These are phyloP conservation scores for Cercophora samala DNA, from an alignment of 495 filamentous ascomycete species.

Conservation along the genomic window DNA sequence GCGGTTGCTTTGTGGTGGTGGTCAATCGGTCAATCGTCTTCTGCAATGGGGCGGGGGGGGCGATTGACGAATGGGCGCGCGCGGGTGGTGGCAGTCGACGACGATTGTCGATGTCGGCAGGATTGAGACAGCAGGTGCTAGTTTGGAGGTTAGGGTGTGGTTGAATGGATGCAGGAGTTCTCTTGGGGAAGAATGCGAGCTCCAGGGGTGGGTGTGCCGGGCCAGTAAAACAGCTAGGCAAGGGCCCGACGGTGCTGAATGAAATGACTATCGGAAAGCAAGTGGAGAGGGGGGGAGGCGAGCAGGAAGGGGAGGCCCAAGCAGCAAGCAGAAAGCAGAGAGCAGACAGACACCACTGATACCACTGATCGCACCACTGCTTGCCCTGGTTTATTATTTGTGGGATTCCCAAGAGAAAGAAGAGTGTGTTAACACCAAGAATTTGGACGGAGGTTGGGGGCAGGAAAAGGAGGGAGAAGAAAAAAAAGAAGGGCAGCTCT, in stretches of 20 bases:
- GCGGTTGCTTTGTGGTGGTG: constrained; percentile 19
- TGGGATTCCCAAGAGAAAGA: neutral
- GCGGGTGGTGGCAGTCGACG: constrained; percentile 20
- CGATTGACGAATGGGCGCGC: constrained; percentile 24
- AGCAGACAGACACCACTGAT: too few species aligned
- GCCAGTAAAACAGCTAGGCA: constrained; percentile 38
- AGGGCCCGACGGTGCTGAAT: constrained; percentile 31
- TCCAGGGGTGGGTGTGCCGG: constrained; percentile 34
- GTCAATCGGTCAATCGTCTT: constrained; percentile 25
- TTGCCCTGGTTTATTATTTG: neutral
- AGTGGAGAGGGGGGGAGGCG: constrained; percentile 29
- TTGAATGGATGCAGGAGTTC: constrained; percentile 18
- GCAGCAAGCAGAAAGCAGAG: neutral
- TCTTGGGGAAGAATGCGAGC: constrained; percentile 33
- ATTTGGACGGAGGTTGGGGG: neutral
- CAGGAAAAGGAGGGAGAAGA: constrained; percentile 14
- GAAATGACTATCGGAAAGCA: constrained; percentile 37
- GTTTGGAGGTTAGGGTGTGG: constrained; percentile 29
- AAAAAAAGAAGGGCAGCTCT: constrained; percentile 20
- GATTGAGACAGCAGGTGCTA: constrained; percentile 20
- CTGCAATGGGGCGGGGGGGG: constrained; percentile 1
- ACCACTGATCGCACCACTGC: neutral
- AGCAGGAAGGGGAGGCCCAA: constrained; percentile 16
- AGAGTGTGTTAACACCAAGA: neutral
- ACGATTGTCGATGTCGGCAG: constrained; percentile 28